A percentile compares a stretch with the other conserved stretches of the same genome.
phyloP scores from a whole-genome alignment of 305 asterid genomes.

The Rubia tinctorum region DNA sequence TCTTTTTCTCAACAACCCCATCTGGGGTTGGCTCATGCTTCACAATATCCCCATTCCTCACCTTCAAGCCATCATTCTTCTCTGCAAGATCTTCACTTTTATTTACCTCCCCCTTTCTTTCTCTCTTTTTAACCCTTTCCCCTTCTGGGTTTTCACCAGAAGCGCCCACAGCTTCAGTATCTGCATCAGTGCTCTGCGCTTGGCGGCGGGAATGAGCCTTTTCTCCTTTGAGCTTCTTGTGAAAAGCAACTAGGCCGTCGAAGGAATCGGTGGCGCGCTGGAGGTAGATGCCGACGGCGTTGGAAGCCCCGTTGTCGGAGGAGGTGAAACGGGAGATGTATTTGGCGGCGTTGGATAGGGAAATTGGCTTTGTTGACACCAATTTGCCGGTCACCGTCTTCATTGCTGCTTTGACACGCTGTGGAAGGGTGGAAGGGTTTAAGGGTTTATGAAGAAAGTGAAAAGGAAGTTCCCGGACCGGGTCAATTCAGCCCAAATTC shows the following conservation, averaged over 20 bases:
- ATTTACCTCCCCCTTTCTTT: constrained; percentile 1
- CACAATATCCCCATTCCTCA: not conserved
- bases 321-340: constrained; percentile 42
- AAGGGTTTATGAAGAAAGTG: not conserved
- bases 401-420: constrained; percentile 16
- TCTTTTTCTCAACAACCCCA: not conserved
- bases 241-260: constrained; percentile 41
- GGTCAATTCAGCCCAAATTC: not conserved
- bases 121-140: not conserved
- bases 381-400: constrained; percentile 43
- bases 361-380: constrained; percentile 35
- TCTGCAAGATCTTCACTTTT: not conserved
- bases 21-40: not conserved
- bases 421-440: not conserved
- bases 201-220: constrained; percentile 12
- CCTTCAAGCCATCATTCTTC: not conserved
- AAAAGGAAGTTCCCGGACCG: not conserved
- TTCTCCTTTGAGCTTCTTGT: constrained; percentile 25
- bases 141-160: not conserved
- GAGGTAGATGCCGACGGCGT: constrained; percentile 43
- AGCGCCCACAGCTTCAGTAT: not conserved
- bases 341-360: constrained; percentile 48
- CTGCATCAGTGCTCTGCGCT: not conserved
- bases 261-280: constrained; percentile 49
- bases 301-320: constrained; percentile 42